Evolutionary conservation across 2,329 filamentous ascomycete species (phyloP).

Genomic region (Aspergillus sergii): DNA sequence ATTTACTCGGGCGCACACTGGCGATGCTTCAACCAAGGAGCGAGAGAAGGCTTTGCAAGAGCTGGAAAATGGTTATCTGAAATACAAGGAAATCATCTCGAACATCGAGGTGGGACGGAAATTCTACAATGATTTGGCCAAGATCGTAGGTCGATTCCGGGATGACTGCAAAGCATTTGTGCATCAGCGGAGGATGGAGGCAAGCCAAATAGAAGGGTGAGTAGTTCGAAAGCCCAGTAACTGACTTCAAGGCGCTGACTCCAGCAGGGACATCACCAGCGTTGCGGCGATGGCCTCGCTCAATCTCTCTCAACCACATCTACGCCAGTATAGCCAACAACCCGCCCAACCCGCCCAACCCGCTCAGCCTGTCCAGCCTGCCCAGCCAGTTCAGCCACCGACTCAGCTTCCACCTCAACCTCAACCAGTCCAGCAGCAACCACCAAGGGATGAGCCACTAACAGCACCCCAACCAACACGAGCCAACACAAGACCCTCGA

Average conservation of each 20-base stretch:
- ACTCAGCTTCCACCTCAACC: conserved; percentile 6
- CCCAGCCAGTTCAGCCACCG: neutral
- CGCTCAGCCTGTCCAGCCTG: neutral
- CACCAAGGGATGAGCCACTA: conserved; percentile 36
- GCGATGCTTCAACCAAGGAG: conserved; percentile 69
- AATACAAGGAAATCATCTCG: conserved; percentile 93
- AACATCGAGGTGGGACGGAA: conserved; percentile 90
- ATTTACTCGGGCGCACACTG: conserved; percentile 72
- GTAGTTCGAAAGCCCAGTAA: conserved; percentile 28
- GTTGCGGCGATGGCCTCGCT: conserved; percentile 59
- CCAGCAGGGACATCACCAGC: conserved; percentile 57
- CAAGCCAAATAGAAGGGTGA: conserved; percentile 74
- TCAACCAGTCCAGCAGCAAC: conserved; percentile 32
- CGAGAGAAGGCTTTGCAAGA: conserved; percentile 84
- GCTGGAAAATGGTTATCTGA: conserved; percentile 88
- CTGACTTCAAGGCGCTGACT: conserved; percentile 10
- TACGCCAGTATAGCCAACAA: conserved; percentile 39
- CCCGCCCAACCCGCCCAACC: neutral
- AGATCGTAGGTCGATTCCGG: conserved; percentile 81
- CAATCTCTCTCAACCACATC: conserved; percentile 47
- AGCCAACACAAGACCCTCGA: conserved; percentile 38
- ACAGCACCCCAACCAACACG: conserved; percentile 52
- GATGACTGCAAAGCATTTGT: conserved; percentile 80
- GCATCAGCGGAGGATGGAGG: conserved; percentile 78
- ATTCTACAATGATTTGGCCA: conserved; percentile 95